Evolutionary conservation across 495 filamentous ascomycete genomes (phyloP).

Genomic region (Podospora didyma): DNA sequence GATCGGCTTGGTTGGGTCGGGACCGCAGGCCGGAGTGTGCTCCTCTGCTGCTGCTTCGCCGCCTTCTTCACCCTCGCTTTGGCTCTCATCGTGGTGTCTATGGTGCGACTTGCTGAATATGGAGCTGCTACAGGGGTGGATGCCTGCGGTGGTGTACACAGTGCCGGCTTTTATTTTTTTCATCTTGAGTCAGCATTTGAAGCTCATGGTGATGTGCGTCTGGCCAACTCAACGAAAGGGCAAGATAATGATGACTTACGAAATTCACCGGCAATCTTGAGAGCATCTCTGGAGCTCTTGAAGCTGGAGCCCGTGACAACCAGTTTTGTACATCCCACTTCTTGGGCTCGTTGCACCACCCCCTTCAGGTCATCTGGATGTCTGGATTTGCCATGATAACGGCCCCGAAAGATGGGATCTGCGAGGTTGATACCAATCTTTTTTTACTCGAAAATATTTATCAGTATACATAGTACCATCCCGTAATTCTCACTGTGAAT

Average conservation of each 20-base stretch:
- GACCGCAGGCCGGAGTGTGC: conserved; percentile 42
- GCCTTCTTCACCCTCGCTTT: conserved; percentile 26
- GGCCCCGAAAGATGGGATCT: conserved; percentile 78
- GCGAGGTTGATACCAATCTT: conserved; percentile 90
- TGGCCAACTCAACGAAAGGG: neutral
- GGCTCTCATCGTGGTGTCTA: conserved; percentile 42
- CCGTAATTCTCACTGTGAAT: neutral
- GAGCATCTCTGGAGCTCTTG: conserved; percentile 66
- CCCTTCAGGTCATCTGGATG: conserved; percentile 76
- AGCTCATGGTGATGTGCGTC: too few species aligned
- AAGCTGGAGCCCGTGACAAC: conserved; percentile 94
- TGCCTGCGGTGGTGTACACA: conserved; percentile 84
- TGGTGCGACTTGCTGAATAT: conserved; percentile 60
- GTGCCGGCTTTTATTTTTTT: conserved; percentile 55
- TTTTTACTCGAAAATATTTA: conserved; percentile 13
- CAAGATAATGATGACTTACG: conserved; percentile 52
- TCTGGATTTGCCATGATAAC: conserved; percentile 75
- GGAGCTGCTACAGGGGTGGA: conserved; percentile 81
- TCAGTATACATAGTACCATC: too few species aligned
- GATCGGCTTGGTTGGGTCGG: conserved; percentile 35
- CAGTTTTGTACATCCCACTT: conserved; percentile 78
- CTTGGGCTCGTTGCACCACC: conserved; percentile 69
- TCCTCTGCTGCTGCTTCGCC: conserved; percentile 29
- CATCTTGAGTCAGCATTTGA: too few species aligned
- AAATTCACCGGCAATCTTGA: conserved; percentile 67